Evolutionary conservation across 2,329 filamentous ascomycete genomes (phyloP).

Genomic region (Akanthomyces dipterigenus): DNA sequence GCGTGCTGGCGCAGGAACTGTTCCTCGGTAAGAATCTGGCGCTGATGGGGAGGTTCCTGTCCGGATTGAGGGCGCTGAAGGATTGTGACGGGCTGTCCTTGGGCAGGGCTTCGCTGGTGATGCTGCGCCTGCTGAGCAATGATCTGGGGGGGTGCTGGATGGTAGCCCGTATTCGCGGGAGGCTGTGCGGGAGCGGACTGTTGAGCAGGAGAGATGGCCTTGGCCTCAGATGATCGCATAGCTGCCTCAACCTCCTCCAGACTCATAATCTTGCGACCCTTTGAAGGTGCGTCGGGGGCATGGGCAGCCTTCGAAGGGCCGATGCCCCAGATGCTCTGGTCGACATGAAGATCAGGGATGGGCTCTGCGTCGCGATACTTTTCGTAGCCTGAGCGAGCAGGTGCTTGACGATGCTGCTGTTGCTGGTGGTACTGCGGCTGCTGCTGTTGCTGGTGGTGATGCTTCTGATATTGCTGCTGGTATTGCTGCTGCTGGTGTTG

Average conservation of each 20-base stretch:
- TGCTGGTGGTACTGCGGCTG: slow-evolving; percentile 28
- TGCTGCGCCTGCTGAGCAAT: slow-evolving; percentile 21
- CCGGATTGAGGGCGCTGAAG: slow-evolving; percentile 47
- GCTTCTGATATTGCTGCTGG: slow-evolving; percentile 9
- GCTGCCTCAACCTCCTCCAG: slow-evolving; percentile 94
- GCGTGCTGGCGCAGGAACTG: slow-evolving; percentile 35
- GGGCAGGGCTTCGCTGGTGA: slow-evolving; percentile 26
- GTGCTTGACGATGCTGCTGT: slow-evolving; percentile 36
- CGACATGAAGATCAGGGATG: slow-evolving; percentile 84
- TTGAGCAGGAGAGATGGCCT: slow-evolving; percentile 31
- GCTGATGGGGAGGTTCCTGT: slow-evolving; percentile 30
- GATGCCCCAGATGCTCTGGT: slow-evolving; percentile 87
- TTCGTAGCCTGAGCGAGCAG: slow-evolving; percentile 78
- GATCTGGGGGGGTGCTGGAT: slow-evolving; percentile 16
- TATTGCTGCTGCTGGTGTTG: slow-evolving; percentile 18
- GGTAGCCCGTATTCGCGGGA: slow-evolving; percentile 9
- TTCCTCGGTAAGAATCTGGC: slow-evolving; percentile 18
- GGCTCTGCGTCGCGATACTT: slow-evolving; percentile 80
- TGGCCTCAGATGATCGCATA: slow-evolving; percentile 66
- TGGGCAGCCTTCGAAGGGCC: slow-evolving; percentile 44
- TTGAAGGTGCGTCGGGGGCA: slow-evolving; percentile 19
- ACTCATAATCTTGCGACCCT: slow-evolving; percentile 77
- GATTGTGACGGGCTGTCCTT: slow-evolving; percentile 47
- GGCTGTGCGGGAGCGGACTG: not conserved
- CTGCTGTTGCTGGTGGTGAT: slow-evolving; percentile 29